Percentiles rank a stretch among this genome's conserved stretches.
Evolutionary conservation across 2,329 filamentous ascomycete genomes (phyloP).

Genomic region (Phyllosticta capitalensis): DNA sequence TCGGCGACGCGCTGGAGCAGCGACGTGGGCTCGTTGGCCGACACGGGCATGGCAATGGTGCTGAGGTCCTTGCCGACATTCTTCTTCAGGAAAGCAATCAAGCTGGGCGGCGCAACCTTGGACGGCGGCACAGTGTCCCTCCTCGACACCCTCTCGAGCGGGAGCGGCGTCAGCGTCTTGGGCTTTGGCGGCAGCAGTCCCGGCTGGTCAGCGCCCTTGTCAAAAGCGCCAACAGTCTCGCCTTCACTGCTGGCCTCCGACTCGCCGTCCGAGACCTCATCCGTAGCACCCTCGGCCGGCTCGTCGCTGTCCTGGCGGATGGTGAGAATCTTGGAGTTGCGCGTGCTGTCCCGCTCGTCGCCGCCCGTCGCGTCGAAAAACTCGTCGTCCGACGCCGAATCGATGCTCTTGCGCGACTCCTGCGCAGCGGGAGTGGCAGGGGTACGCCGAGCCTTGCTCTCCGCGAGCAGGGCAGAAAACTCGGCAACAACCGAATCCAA

Average conservation of each 20-base stretch:
- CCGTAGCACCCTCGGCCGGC: slow-evolving; percentile 45
- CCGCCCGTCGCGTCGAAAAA: slow-evolving; percentile 85
- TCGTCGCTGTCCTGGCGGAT: slow-evolving; percentile 64
- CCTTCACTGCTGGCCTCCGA: slow-evolving; percentile 56
- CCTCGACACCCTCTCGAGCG: slow-evolving; percentile 58
- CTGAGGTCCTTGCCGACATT: slow-evolving; percentile 97
- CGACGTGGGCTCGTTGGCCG: slow-evolving; percentile 86
- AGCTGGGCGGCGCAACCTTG: slow-evolving; percentile 71
- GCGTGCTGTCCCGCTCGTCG: slow-evolving; percentile 15
- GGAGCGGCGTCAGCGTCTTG: slow-evolving; percentile 67
- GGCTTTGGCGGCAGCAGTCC: slow-evolving; percentile 65
- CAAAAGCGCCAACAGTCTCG: slow-evolving; percentile 37
- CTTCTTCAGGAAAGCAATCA: slow-evolving; percentile 90
- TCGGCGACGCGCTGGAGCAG: slow-evolving; percentile 82
- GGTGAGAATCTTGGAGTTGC: slow-evolving; percentile 57
- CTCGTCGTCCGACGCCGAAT: slow-evolving; percentile 73
- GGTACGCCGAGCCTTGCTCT: slow-evolving; percentile 66
- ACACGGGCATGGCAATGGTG: slow-evolving; percentile 95
- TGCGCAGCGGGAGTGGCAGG: slow-evolving; percentile 39
- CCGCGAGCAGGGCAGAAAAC: slow-evolving; percentile 66
- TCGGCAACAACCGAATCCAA: slow-evolving; percentile 75
- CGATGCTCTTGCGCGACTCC: slow-evolving; percentile 57
- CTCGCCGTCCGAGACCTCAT: slow-evolving; percentile 41
- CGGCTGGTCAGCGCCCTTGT: slow-evolving; percentile 25
- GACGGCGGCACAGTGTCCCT: slow-evolving; percentile 63